Evolutionary conservation across 371 early-diverging fungal genomes (phyloP), one percentile per base, ranked within the genome.

Genomic region (Mucor plumbeus): DNA sequence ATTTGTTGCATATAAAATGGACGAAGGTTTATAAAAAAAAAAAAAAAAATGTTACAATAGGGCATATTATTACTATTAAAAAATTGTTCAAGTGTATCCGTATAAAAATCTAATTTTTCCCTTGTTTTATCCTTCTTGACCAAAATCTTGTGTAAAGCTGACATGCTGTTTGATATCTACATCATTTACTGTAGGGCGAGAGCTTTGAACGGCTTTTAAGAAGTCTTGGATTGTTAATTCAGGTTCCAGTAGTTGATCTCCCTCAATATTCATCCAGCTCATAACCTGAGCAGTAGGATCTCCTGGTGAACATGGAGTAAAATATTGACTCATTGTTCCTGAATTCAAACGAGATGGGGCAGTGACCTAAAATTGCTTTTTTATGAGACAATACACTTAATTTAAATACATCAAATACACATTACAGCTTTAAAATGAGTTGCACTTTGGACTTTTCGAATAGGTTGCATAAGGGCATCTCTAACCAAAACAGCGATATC

Each of bases 231-330:
- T 69, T 0, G 93, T 92, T 65, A 98, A 81, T 7, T 91, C 87
- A 4, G 99, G 99, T 75, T 98, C 99, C 76, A 95, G 69, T 68
- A 98, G 74, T 74, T 97, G 93, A 71, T 97, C 92, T 13, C 87
- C 74, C 57, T 86, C 88, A 19, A 97, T 90, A 47, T 94, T 88
- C 67, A 88, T 90, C 99, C 98, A 98, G 4, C 90, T 87, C 90
- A 90, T 95, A 71, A 95, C 97, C 38, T 87, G 73, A 4, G 97
- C 97, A 3, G 86, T 87, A 26, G 90, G 86, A 63, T 95, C 99
- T 13, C 97, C 98, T 1, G 98, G 97, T 43, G 96, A 96, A 74
- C 98, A 98, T n/a, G 99, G 99, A 21, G 95, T 96, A 71, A 93
- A 81, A 64, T 90, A 88, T 44, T 78, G 70, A 61, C 74, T 86